Percentiles rank a stretch among this genome's conserved stretches.
Evolutionary conservation across 768 basidiomycete genomes (phyloP).

Genomic region (Tricholoma terreum): DNA sequence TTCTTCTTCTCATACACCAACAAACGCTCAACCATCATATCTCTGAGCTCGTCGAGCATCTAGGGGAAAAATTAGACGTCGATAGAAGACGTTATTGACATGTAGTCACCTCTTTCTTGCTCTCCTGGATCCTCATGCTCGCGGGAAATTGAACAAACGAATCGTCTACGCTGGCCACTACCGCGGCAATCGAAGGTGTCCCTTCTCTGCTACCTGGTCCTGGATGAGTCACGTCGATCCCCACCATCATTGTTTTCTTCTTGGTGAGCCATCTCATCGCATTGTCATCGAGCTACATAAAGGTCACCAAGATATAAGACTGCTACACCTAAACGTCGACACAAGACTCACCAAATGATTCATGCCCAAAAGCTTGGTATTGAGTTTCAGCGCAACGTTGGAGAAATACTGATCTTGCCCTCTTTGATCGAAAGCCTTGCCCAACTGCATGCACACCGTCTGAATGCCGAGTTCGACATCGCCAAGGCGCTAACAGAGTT

Average conservation of each 20-base stretch:
- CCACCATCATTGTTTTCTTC: slow-evolving; percentile 77
- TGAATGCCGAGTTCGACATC: slow-evolving; percentile 73
- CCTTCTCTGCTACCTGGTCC: slow-evolving; percentile 63
- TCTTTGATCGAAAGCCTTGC: slow-evolving; percentile 54
- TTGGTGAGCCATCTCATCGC: slow-evolving; percentile 65
- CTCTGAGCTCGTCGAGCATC: slow-evolving; percentile 67
- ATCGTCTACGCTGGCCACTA: slow-evolving; percentile 73
- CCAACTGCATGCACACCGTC: slow-evolving; percentile 68
- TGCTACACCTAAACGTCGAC: neutral
- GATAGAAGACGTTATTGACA: neutral
- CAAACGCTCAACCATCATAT: slow-evolving; percentile 73
- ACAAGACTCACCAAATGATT: slow-evolving; percentile 54
- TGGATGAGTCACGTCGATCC: slow-evolving; percentile 83
- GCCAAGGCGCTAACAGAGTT: slow-evolving; percentile 48
- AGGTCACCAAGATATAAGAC: neutral
- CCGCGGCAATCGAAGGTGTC: slow-evolving; percentile 79
- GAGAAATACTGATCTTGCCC: slow-evolving; percentile 81
- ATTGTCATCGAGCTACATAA: slow-evolving; percentile 43
- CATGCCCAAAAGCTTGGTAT: slow-evolving; percentile 78
- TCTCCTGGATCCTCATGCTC: slow-evolving; percentile 63
- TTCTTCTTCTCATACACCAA: slow-evolving; percentile 54
- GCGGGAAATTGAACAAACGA: slow-evolving; percentile 77
- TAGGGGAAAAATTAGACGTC: slow-evolving; percentile 24
- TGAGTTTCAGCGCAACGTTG: slow-evolving; percentile 78
- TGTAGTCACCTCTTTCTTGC: slow-evolving; percentile 35